Conservation (phyloP, 805 yeast genomes). For the Candida glaebosa region DNA sequence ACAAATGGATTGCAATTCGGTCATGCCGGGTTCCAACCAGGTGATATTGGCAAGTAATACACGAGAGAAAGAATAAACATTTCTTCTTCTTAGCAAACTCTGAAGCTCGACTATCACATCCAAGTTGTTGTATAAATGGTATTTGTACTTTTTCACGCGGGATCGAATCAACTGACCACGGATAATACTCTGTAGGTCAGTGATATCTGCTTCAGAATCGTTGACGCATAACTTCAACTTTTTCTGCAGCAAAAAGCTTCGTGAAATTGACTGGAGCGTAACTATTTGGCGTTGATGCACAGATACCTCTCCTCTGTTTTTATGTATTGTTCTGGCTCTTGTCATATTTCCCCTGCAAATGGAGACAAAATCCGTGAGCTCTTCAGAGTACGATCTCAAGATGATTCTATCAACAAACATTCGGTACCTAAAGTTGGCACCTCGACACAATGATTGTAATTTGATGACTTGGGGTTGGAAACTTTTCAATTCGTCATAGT, state of each 20-base stretch:
- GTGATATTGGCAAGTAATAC: constrained; percentile 20
- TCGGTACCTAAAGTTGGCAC: constrained; percentile 61
- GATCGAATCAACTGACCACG: constrained; percentile 39
- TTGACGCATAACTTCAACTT: constrained; percentile 8
- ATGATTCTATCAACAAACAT: constrained; percentile 62
- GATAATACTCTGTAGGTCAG: constrained; percentile 38
- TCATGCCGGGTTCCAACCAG: constrained; percentile 18
- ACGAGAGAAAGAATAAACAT: constrained; percentile 16
- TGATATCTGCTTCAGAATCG: constrained; percentile 17
- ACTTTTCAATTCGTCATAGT: constrained; percentile 16
- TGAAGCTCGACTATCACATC: constrained; percentile 34
- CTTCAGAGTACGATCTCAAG: constrained; percentile 53
- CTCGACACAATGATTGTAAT: constrained; percentile 70
- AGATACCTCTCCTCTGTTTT: constrained; percentile 31
- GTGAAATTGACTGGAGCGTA: constrained; percentile 37
- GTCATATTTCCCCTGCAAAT: constrained; percentile 47
- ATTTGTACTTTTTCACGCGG: constrained; percentile 9
- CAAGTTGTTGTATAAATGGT: constrained; percentile 8
- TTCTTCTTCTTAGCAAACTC: constrained; percentile 26
- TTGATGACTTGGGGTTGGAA: constrained; percentile 33
- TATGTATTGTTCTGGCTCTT: constrained; percentile 28
- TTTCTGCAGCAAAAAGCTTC: constrained; percentile 20
- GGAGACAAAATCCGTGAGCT: constrained; percentile 48
- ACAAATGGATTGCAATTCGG: constrained; percentile 27
- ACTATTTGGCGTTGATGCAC: constrained; percentile 29